Percentiles rank a stretch among this genome's conserved stretches.
phyloP scores from a whole-genome alignment of 768 basidiomycete species.

The Lactarius deliciosus region DNA sequence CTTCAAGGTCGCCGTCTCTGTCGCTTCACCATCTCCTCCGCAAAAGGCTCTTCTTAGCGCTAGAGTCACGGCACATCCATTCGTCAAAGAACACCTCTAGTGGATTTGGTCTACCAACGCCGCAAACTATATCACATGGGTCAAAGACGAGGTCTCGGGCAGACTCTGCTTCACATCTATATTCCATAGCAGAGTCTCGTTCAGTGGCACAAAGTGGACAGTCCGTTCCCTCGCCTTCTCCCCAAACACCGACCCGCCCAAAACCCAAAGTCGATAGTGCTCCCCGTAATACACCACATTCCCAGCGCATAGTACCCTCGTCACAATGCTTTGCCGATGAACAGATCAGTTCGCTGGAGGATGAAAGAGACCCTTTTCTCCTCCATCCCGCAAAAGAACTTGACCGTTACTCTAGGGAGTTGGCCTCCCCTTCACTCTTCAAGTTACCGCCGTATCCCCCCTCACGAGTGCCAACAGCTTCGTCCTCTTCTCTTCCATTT shows the following conservation, averaged over 20 bases:
- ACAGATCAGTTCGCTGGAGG: not conserved
- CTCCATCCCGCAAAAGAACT: not conserved
- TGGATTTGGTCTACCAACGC: constrained; percentile 7
- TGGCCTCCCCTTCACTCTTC: not conserved
- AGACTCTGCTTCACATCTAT: not conserved
- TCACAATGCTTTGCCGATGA: constrained; percentile 25
- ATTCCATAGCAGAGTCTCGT: not conserved
- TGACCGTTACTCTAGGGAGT: not conserved
- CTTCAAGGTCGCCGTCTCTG: constrained; percentile 3
- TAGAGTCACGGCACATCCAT: not conserved
- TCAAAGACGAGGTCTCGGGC: not conserved
- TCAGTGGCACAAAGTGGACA: constrained; percentile 4
- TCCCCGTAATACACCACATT: constrained; percentile 18
- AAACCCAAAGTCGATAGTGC: not conserved
- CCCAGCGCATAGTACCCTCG: constrained; percentile 26
- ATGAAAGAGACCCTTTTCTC: constrained; percentile 2
- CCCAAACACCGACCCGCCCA: constrained; percentile 17
- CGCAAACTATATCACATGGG: constrained; percentile 9
- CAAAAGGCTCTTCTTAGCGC: not conserved
- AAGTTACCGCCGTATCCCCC: not conserved
- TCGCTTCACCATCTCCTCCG: not conserved
- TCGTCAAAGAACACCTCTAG: not conserved
- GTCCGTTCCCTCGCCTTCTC: not conserved
- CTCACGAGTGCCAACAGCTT: not conserved
- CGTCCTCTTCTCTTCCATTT: not conserved